These are phyloP conservation scores for Magnolia kwangsiensis DNA, from an alignment of 164 flowering plant species.

Conservation along the genomic window DNA sequence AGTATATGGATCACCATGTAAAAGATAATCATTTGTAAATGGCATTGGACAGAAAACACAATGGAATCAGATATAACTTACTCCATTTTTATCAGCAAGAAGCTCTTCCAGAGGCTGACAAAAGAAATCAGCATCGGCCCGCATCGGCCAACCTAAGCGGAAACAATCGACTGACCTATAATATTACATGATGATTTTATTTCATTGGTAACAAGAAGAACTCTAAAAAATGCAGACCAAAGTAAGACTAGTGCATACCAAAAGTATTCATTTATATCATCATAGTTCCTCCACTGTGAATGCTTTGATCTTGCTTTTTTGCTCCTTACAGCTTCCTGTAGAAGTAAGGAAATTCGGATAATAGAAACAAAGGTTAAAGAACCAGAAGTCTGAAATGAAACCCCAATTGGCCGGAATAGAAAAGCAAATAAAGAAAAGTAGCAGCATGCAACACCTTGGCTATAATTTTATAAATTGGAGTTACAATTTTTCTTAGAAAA, in stretches of 20 bases:
- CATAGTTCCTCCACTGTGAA: conserved; percentile 98
- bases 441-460: conserved; percentile 48
- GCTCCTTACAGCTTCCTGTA: conserved; percentile 85
- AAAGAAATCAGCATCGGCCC: conserved; percentile 94
- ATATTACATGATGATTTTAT: conserved; percentile 4
- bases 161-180: conserved; percentile 93
- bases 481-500: conserved; percentile 81
- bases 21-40: background rate
- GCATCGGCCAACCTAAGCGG: conserved; percentile 98
- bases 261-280: conserved; percentile 93
- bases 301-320: conserved; percentile 76
- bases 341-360: background rate
- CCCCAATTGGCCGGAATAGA: background rate
- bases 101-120: conserved; percentile 32
- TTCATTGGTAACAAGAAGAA: background rate
- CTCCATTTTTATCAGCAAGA: conserved; percentile 48
- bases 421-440: background rate
- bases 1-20: background rate
- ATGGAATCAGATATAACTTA: conserved; percentile 14
- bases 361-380: background rate
- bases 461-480: conserved; percentile 87
- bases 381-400: background rate
- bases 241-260: conserved; percentile 43
- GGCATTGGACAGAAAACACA: background rate
- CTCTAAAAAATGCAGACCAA: background rate